Evolutionary conservation across 2,329 filamentous ascomycete species (phyloP).

Genomic region (Alternaria ethzedia): DNA sequence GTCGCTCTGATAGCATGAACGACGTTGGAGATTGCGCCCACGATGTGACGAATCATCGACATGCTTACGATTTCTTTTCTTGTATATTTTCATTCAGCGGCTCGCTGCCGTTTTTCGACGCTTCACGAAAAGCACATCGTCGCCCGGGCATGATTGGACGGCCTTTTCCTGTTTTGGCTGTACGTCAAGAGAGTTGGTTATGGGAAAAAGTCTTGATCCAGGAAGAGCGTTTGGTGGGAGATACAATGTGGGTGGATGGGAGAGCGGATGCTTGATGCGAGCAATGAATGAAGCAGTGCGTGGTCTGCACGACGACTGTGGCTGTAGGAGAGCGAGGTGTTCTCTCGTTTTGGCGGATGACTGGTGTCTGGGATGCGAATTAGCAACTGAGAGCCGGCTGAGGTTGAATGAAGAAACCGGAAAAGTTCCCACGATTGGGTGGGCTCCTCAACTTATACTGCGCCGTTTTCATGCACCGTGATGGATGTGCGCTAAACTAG

Average conservation of each 20-base stretch:
- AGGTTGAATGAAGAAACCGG: conserved; percentile 25
- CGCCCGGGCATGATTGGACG: conserved; percentile 47
- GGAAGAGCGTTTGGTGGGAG: conserved; percentile 43
- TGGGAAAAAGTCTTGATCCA: conserved; percentile 43
- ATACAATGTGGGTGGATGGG: conserved; percentile 40
- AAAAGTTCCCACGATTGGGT: conserved; percentile 29
- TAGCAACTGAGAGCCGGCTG: conserved; percentile 12
- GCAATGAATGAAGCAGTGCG: conserved; percentile 41
- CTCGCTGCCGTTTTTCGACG: conserved; percentile 46
- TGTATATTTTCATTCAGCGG: conserved; percentile 51
- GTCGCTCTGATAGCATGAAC: conserved; percentile 24
- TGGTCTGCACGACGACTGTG: conserved; percentile 35
- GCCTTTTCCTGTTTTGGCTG: conserved; percentile 42
- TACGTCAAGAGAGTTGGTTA: conserved; percentile 44
- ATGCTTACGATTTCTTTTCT: conserved; percentile 47
- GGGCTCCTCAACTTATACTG: conserved; percentile 27
- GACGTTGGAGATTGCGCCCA: conserved; percentile 35
- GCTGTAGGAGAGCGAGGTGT: conserved; percentile 30
- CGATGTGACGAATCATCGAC: conserved; percentile 41
- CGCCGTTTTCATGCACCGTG: conserved; percentile 19
- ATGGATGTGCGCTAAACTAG: conserved; percentile 20
- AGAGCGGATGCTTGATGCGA: conserved; percentile 42
- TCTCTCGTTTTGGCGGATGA: conserved; percentile 24
- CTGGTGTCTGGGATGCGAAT: conserved; percentile 9
- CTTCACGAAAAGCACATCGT: conserved; percentile 48